Conservation (phyloP, 2,329 filamentous ascomycete genomes). For the Westerdykella aurantiaca region DNA sequence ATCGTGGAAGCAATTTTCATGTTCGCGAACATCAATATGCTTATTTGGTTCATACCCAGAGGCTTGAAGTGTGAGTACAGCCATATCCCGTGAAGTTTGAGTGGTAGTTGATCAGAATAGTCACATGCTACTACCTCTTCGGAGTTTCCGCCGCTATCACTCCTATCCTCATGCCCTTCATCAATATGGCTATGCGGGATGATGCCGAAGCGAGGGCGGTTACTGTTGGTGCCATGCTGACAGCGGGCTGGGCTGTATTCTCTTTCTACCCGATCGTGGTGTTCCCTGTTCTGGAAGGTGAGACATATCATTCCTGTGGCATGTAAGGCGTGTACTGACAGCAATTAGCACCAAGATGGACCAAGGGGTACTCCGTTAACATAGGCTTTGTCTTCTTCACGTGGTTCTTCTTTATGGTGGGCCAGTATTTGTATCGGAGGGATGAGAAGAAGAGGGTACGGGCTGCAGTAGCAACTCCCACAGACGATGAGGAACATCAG, state of each 20-base stretch:
- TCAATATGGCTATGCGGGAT: constrained; percentile 34
- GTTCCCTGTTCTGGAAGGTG: constrained; percentile 30
- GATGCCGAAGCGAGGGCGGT: constrained; percentile 48
- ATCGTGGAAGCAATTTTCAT: constrained; percentile 38
- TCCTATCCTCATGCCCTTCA: constrained; percentile 34
- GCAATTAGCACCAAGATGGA: constrained; percentile 42
- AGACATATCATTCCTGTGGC: background rate
- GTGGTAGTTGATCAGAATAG: constrained; percentile 9
- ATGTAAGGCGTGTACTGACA: background rate
- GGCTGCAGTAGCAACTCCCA: constrained; percentile 6
- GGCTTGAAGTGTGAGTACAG: constrained; percentile 31
- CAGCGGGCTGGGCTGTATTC: constrained; percentile 31
- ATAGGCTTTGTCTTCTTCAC: constrained; percentile 44
- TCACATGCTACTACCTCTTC: constrained; percentile 33
- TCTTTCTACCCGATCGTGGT: constrained; percentile 34
- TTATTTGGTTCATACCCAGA: constrained; percentile 48
- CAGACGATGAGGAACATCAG: constrained; percentile 25
- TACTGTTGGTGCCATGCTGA: constrained; percentile 45
- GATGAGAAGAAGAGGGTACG: constrained; percentile 22
- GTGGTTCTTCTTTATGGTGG: constrained; percentile 40
- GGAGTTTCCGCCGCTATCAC: constrained; percentile 32
- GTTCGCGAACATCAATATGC: constrained; percentile 44
- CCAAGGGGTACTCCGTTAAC: constrained; percentile 45
- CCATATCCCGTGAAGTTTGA: background rate
- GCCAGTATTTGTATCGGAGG: constrained; percentile 34